Evolutionary conservation across 768 basidiomycete genomes (phyloP).

Genomic region (Amanita subjunquillea): DNA sequence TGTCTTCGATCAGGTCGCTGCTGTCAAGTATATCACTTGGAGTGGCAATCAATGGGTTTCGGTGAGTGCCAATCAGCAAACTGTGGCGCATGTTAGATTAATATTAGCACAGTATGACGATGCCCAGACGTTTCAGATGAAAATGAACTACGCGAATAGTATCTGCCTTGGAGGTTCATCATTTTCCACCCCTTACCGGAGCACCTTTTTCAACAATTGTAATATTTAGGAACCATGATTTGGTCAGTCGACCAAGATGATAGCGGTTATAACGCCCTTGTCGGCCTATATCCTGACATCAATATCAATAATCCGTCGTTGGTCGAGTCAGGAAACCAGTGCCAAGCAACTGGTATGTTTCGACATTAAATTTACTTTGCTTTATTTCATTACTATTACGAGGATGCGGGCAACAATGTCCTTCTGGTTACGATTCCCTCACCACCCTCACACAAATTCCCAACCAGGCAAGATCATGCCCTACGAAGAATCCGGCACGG

Average conservation of each 20-base stretch:
- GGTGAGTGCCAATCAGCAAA: too few relatives aligned
- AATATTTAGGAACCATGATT: conserved; percentile 12
- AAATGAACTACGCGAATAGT: conserved; percentile 11
- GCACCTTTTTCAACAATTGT: too few relatives aligned
- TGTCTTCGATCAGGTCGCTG: conserved; percentile 6
- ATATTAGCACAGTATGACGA: conserved; percentile 7
- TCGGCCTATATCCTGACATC: conserved; percentile 3
- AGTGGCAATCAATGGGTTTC: conserved; percentile 12
- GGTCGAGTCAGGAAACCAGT: conserved; percentile 4
- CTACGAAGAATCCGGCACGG: conserved; percentile 8
- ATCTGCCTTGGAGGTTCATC: conserved; percentile 9
- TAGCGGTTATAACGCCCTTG: conserved; percentile 1
- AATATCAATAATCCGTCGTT: conserved; percentile 11
- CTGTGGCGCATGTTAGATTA: too few relatives aligned
- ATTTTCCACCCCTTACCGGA: too few relatives aligned
- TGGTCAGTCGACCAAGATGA: conserved; percentile 13
- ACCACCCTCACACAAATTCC: conserved; percentile 11
- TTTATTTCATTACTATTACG: conserved; percentile 8
- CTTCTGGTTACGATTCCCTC: conserved; percentile 9
- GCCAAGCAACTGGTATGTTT: too few relatives aligned
- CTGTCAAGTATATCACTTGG: conserved; percentile 9
- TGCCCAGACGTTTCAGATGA: conserved; percentile 11
- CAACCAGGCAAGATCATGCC: conserved; percentile 6
- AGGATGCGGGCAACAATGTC: conserved; percentile 12
- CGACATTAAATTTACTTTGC: too few relatives aligned